phyloP scores from a whole-genome alignment of 495 filamentous ascomycete species.

The Trichoderma gamsii region DNA sequence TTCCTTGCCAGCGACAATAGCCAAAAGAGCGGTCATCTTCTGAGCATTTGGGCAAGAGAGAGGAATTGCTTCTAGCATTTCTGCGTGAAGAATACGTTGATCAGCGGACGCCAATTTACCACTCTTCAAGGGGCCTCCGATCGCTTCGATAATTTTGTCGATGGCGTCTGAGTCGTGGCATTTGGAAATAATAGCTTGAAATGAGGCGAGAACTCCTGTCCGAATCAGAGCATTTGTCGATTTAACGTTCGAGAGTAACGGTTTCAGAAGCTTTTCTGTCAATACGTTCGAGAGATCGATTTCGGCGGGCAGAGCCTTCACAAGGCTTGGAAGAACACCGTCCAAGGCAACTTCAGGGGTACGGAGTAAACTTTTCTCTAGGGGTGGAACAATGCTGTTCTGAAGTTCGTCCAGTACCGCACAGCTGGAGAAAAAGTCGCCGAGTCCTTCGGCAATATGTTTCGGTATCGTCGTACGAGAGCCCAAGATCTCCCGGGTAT shows the following conservation, averaged over 20 bases:
- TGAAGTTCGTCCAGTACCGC: constrained; percentile 68
- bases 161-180: constrained; percentile 52
- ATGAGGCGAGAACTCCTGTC: constrained; percentile 65
- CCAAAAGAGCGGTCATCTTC: constrained; percentile 60
- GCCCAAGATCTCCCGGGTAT: constrained; percentile 74
- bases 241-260: constrained; percentile 78
- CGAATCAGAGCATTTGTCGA: constrained; percentile 76
- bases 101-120: constrained; percentile 76
- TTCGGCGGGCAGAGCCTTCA: constrained; percentile 57
- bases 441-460: constrained; percentile 66
- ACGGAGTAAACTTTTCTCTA: constrained; percentile 83
- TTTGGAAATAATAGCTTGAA: constrained; percentile 54
- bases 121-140: constrained; percentile 68
- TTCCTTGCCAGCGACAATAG: constrained; percentile 65
- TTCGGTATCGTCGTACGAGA: constrained; percentile 64
- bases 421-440: constrained; percentile 78
- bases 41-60: constrained; percentile 50
- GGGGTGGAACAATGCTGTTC: constrained; percentile 66
- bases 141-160: constrained; percentile 64
- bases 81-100: constrained; percentile 70
- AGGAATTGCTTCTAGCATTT: constrained; percentile 63
- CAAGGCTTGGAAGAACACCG: constrained; percentile 64
- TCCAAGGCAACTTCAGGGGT: constrained; percentile 84
- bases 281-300: constrained; percentile 75
- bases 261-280: constrained; percentile 66